Evolutionary conservation across 1,139 yeast species (phyloP), one percentile per base, ranked within the genome.

Genomic region (Pichia sp.): DNA sequence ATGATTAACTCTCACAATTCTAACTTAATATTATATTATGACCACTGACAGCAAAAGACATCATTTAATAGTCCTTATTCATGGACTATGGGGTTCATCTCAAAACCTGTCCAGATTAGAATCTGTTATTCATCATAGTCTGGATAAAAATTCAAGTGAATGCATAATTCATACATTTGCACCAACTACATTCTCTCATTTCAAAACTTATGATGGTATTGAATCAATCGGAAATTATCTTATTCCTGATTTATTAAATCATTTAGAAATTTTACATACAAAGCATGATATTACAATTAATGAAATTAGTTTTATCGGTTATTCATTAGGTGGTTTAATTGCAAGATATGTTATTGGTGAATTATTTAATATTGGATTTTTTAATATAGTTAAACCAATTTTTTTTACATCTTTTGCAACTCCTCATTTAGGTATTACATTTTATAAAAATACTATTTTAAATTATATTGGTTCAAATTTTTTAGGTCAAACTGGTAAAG

Each of bases 71-170:
- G 84, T 87, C 20, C 66, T 89, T n/a, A 72, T 86, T 31, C 96
- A 89, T 63, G 96, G 96, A 9, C 69, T 90, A 30, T 87, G 95
- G 86, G 97, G 97, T 3, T 80, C 82, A 36, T 84, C 92, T 4
- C 71, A 73, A 39, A 95, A 89, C 61, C 70, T 89, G 76, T 65
- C 70, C 35, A 70, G 84, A 11, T 65, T 86, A 40, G 81, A 78
- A 52, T 68, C 72, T 27, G 68, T 77, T 16, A 59, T 87, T 26
- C 67, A 68, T 35, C 68, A 69, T 30, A 62, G 70, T 4, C 36
- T 80, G 82, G 58, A 39, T 2, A 46, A 48, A n/a, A n/a, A n/a
- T 8, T 45, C 49, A 2, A 16, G 38, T 4, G 31, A 63, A 7
- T 77, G 74, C 28, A 68, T 70, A 30, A 66, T 81, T 2, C 74